Evolutionary conservation across 345 rosid species (phyloP).

Genomic region (Hevea brasiliensis): DNA sequence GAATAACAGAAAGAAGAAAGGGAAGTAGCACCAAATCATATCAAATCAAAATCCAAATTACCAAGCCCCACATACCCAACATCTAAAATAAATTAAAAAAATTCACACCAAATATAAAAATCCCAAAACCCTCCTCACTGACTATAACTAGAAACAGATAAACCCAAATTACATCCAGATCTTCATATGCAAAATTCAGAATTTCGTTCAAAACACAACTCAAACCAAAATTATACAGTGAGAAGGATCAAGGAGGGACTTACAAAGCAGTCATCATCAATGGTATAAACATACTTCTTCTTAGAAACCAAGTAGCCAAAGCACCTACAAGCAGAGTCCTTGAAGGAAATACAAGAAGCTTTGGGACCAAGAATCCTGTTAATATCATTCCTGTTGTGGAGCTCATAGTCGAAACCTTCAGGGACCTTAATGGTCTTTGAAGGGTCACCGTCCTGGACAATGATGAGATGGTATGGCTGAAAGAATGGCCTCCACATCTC

Average conservation of each 20-base stretch:
- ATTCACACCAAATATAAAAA: slow-evolving; percentile 13
- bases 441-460: slow-evolving; percentile 88
- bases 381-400: slow-evolving; percentile 77
- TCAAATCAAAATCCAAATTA: background rate
- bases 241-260: slow-evolving; percentile 23
- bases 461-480: slow-evolving; percentile 74
- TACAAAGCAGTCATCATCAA: slow-evolving; percentile 93
- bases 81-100: background rate
- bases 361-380: slow-evolving; percentile 75
- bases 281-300: slow-evolving; percentile 83
- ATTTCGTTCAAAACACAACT: background rate
- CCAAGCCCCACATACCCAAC: background rate
- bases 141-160: background rate
- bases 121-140: background rate
- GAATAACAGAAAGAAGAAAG: background rate
- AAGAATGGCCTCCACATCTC: slow-evolving; percentile 86
- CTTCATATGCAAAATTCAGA: slow-evolving; percentile 14
- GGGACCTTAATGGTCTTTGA: slow-evolving; percentile 64
- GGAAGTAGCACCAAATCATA: slow-evolving; percentile 5
- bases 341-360: slow-evolving; percentile 74
- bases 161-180: background rate
- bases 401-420: slow-evolving; percentile 76
- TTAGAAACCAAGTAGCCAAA: slow-evolving; percentile 83
- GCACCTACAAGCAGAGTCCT: slow-evolving; percentile 73
- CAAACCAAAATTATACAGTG: background rate